phyloP scores from a whole-genome alignment of 106 monocot species.

The Dactylorhiza incarnata region DNA sequence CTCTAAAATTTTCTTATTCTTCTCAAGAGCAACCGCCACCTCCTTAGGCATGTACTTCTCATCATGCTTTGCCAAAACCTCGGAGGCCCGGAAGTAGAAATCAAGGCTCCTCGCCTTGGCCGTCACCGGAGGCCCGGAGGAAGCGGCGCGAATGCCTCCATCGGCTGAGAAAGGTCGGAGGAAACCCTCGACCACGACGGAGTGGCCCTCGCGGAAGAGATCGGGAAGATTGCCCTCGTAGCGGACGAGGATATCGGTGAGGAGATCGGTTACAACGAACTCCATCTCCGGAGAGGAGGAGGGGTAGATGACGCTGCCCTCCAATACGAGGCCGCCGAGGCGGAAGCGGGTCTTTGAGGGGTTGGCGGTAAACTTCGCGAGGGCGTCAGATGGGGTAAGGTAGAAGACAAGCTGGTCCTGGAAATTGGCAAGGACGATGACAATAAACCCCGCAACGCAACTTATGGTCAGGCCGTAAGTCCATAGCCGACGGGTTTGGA shows the following conservation, averaged over 20 bases:
- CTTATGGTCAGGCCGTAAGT: constrained; percentile 88
- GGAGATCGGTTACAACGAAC: constrained; percentile 94
- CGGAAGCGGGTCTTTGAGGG: constrained; percentile 72
- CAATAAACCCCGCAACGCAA: constrained; percentile 86
- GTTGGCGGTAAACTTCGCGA: constrained; percentile 45
- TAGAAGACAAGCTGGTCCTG: constrained; percentile 97
- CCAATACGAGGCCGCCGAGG: constrained; percentile 88
- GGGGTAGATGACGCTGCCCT: constrained; percentile 77
- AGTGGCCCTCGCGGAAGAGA: constrained; percentile 95
- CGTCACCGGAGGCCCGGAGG: constrained; percentile 24
- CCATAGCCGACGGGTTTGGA: constrained; percentile 91
- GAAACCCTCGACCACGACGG: constrained; percentile 89
- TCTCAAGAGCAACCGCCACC: constrained; percentile 81
- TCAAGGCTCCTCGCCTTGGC: constrained; percentile 57
- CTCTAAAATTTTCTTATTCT: constrained; percentile 80
- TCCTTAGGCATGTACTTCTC: constrained; percentile 99
- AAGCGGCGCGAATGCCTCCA: neutral
- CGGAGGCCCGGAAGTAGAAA: constrained; percentile 75
- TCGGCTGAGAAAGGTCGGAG: constrained; percentile 36
- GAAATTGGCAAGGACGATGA: constrained; percentile 86
- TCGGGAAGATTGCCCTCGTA: constrained; percentile 87
- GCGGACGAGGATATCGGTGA: constrained; percentile 86
- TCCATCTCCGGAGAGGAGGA: constrained; percentile 66
- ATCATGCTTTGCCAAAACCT: constrained; percentile 96
- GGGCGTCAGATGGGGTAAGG: constrained; percentile 83